Base-by-base conservation (phyloP, 2,329 filamentous ascomycete genomes). In the Botryosphaeria dothidea region DNA sequence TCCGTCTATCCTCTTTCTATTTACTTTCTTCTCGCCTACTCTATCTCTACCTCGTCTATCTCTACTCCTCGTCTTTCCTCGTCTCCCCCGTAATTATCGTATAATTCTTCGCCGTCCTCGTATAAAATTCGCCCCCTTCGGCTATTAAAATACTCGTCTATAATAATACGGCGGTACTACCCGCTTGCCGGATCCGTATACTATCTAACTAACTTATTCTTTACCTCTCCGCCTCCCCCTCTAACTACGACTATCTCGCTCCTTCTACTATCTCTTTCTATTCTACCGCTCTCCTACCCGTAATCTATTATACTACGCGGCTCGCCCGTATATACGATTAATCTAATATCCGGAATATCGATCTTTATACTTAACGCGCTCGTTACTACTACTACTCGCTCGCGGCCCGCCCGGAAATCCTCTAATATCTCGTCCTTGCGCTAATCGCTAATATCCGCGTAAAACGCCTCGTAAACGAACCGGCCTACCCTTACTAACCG, bases 331-430 rank as follows among this genome's bases (percentile, higher is more conserved):
- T 51, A 23, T 2, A 51, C 25, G 3, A 51, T n/a, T 1, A 19
- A 13, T 23, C 48, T 13, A 27, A 51, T 11, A 4, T 27, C 23
- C 11, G 15, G 48, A 13, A 51, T 31, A 19, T 51, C 48, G 25
- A 51, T 51, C 11, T 15, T 23, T 13, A 51, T 29, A 8, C 46
- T 23, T 13, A 51, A 27, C 48, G 48, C 48, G 48, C 48, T 51
- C 13, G 48, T 51, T 23, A 23, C 48, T 4, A 66, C 48, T 4
- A 51, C 25, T 13, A 51, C 23, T 23, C 48, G 48, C 48, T 17
- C 21, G 3, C 23, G 11, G 7, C 29, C 65, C 21, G 15, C 54
- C 29, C 34, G 54, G 64, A 31, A 66, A 62, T 29, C 54, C 56
- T 25, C 43, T 56, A 21, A 34, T 15, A 29, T 13, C 25, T 51